These are phyloP conservation scores for Sporothrix variecibatus DNA, from an alignment of 2,329 filamentous ascomycete species.

Conservation along the genomic window DNA sequence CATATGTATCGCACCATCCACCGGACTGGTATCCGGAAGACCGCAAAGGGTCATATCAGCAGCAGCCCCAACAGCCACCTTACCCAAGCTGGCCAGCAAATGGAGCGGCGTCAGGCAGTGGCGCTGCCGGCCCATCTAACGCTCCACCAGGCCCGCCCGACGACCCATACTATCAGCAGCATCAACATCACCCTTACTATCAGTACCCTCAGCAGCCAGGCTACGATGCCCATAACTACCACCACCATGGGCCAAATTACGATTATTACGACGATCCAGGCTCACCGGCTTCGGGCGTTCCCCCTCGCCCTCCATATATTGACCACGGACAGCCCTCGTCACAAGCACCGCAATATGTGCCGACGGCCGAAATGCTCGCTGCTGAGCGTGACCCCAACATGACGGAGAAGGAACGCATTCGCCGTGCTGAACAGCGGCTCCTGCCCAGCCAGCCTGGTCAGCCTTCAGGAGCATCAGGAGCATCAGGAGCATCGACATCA, in stretches of 20 bases:
- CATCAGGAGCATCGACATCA: no score
- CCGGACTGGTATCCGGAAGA: slow-evolving; percentile 27
- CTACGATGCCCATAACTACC: neutral
- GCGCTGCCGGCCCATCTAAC: neutral
- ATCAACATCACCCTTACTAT: slow-evolving; percentile 10
- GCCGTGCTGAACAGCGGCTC: slow-evolving; percentile 74
- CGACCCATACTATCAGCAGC: slow-evolving; percentile 1
- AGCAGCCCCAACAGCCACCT: slow-evolving; percentile 21
- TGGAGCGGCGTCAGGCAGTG: neutral
- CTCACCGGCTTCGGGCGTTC: slow-evolving; percentile 11
- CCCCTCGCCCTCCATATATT: slow-evolving; percentile 33
- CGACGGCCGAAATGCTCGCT: slow-evolving; percentile 56
- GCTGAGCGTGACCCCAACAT: slow-evolving; percentile 59
- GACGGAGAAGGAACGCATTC: slow-evolving; percentile 79
- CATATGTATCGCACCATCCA: slow-evolving; percentile 23
- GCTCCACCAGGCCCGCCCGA: neutral
- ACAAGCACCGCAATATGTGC: slow-evolving; percentile 49
- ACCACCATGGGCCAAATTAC: neutral
- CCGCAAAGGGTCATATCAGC: slow-evolving; percentile 33
- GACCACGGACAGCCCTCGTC: slow-evolving; percentile 37
- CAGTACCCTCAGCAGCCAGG: slow-evolving; percentile 5
- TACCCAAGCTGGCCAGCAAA: slow-evolving; percentile 20
- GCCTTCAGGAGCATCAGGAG: no score
- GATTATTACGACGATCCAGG: slow-evolving; percentile 27
- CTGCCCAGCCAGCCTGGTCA: slow-evolving; percentile 73